Base-by-base conservation (phyloP, 1,139 yeast species). In the Candida sanyaensis region DNA sequence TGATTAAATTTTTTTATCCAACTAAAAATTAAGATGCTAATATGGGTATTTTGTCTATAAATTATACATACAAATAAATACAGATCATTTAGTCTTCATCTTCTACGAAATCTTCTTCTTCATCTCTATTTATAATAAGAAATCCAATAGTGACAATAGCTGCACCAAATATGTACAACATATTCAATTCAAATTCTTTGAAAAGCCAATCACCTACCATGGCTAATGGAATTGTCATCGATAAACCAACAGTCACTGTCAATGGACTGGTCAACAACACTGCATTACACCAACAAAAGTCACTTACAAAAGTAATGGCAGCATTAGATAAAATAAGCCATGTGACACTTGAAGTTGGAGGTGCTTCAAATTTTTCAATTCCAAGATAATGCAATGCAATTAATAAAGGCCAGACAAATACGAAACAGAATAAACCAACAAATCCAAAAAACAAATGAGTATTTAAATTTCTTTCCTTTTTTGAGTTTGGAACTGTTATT, bases 251-350 rank as follows among this genome's bases (percentile, higher is more conserved):
- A 0, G 99, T 93, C 2, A 92, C 98, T 0, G 96, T 92, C 53
- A 93, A 74, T 0, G 99, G 99, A 43, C 95, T 86, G 1, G 99
- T 93, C 62, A 93, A 72, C 32, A 93, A 75, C 78, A 92, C 95
- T 0, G 98, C 96, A 56, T 90, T 81, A 39, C 96, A 96, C 99
- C 99, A 93, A 61, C 96, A 84, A 57, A 86, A 90, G 63, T 93
- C 99, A 41, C 96, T 87, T 13, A 91, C 69, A 57, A 93, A 84
- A 0, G 97, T 90, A 37, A 90, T 83, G 27, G 80, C 60, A 46
- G 93, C 88, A 64, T 93, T 93, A 42, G 81, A 56, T 1, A 79
- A 47, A 9, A 93, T 70, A 5, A 91, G 70, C 1, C 69, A 53
- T 63, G 85, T 71, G 2, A 88, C 82, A 42, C 73, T 71, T 0